These are phyloP conservation scores for Penicillium sp. DNA, from an alignment of 2,329 filamentous ascomycete genomes.

Conservation along the genomic window DNA sequence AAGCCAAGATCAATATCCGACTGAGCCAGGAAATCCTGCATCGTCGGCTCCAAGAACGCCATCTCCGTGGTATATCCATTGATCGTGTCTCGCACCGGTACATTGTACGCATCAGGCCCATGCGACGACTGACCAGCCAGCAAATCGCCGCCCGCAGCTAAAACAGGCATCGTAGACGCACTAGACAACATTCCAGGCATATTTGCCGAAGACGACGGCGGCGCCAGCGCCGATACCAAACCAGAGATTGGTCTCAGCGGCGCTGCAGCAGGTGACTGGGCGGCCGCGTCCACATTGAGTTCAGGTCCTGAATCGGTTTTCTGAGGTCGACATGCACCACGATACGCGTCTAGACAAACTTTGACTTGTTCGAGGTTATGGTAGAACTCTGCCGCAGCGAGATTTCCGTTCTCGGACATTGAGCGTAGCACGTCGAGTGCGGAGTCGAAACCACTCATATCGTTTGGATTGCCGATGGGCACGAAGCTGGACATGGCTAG, in stretches of 20 bases:
- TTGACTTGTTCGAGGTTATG: slow-evolving; percentile 41
- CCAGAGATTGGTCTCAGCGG: not conserved
- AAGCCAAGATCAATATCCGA: slow-evolving; percentile 43
- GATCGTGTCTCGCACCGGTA: slow-evolving; percentile 29
- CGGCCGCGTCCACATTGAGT: not conserved
- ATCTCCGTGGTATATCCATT: slow-evolving; percentile 43
- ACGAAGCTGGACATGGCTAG: slow-evolving; percentile 44
- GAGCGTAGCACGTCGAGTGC: slow-evolving; percentile 38
- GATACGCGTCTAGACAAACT: slow-evolving; percentile 33
- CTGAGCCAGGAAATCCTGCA: slow-evolving; percentile 46
- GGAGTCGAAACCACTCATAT: slow-evolving; percentile 38
- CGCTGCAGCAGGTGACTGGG: not conserved
- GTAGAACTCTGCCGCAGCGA: slow-evolving; percentile 41
- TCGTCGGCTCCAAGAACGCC: slow-evolving; percentile 44
- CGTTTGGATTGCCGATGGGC: slow-evolving; percentile 36
- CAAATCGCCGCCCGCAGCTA: slow-evolving; percentile 12
- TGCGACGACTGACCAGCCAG: slow-evolving; percentile 10
- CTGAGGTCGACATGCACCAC: slow-evolving; percentile 9
- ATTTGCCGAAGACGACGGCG: slow-evolving; percentile 8
- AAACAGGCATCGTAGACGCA: not conserved
- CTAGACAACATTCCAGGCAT: not conserved
- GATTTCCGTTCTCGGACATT: slow-evolving; percentile 43
- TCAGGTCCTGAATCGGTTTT: not conserved
- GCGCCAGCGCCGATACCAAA: slow-evolving; percentile 4
- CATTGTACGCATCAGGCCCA: slow-evolving; percentile 14